Base-by-base conservation (phyloP, 225 moss, liverwort and hornwort species). In the Bryum argenteum region DNA sequence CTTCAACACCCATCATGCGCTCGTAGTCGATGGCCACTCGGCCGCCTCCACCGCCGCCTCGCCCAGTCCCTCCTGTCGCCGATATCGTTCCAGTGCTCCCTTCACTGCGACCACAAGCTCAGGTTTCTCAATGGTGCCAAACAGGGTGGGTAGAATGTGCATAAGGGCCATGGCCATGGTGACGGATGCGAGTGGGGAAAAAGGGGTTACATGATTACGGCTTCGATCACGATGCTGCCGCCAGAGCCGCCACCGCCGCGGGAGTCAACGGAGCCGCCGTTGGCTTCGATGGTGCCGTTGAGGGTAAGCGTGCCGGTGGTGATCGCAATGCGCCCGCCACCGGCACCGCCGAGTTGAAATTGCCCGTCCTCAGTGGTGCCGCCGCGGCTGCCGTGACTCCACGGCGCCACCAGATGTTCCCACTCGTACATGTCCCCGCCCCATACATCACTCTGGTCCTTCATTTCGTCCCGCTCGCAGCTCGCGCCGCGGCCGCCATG, bases 181-280 rank as follows among this genome's bases (percentile, higher is more conserved):
- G 42, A 14, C 24, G 23, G 45, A 8, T 21, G 22, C 20, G 11
- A 11, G 47, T 26, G 9, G 1, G 9, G 1, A 9, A 24, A 38
- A 57, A 11, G 18, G 9, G 61, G 76, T 93, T 73, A 96, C 96
- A 93, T 78, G 45, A 60, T 66, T 13, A 8, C 62, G 39, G 93
- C 88, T 65, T 45, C 73, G 52, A 96, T 78, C 4, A 88, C 75
- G 47, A 89, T 72, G 62, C 88, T 96, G 51, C 96, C 96, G 26
- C 93, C 96, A 48, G 96, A 96, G 66, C 96, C 96, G 71, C 96
- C 96, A 59, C 96, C 96, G 54, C 93, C 96, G 10, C 67, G 69
- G 8, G 77, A 80, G 20, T 80, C 84, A 4, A 90, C 96, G 21
- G 91, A 81, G 13, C 82, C 96, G 28, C 96, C 96, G 54, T 90